These are phyloP conservation scores for Andrographis paniculata DNA, from an alignment of 305 asterid species.

Conservation along the genomic window DNA sequence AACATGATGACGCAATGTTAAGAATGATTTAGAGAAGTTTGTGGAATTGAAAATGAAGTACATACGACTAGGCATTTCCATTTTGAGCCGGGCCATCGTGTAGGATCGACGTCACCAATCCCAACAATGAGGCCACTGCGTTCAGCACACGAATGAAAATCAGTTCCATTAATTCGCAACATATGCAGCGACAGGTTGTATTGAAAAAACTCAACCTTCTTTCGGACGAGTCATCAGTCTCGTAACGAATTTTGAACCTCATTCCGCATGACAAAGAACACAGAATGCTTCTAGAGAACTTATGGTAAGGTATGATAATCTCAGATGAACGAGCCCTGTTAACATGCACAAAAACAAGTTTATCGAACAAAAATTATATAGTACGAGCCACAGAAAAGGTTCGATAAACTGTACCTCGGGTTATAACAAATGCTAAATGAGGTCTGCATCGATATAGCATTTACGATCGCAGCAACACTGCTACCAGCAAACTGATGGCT, in stretches of 20 bases:
- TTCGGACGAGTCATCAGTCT: conserved; percentile 88
- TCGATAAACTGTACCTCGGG: conserved; percentile 81
- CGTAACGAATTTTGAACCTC: conserved; percentile 81
- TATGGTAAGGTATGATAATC: conserved; percentile 61
- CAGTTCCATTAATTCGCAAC: conserved; percentile 8
- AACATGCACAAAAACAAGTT: conserved; percentile 2
- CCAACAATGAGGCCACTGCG: conserved; percentile 78
- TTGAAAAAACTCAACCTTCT: conserved; percentile 51
- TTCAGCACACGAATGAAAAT: conserved; percentile 31
- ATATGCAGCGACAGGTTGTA: not conserved
- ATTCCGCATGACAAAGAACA: conserved; percentile 63
- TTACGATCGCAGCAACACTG: conserved; percentile 48
- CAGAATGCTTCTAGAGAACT: conserved; percentile 62
- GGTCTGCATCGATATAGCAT: conserved; percentile 49
- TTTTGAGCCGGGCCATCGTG: conserved; percentile 89
- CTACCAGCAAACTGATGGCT: conserved; percentile 46
- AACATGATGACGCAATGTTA: not conserved
- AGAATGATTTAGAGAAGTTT: too few relatives aligned
- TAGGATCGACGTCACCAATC: conserved; percentile 67
- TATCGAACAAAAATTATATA: not conserved
- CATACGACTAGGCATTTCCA: conserved; percentile 91
- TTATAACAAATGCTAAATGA: conserved; percentile 65
- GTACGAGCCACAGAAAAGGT: too few relatives aligned
- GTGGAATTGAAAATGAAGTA: not conserved
- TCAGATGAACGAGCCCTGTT: conserved; percentile 75